Percentiles rank a stretch among this genome's conserved stretches.
Evolutionary conservation across 2,329 filamentous ascomycete genomes (phyloP).

Genomic region (Botrytis tulipae): DNA sequence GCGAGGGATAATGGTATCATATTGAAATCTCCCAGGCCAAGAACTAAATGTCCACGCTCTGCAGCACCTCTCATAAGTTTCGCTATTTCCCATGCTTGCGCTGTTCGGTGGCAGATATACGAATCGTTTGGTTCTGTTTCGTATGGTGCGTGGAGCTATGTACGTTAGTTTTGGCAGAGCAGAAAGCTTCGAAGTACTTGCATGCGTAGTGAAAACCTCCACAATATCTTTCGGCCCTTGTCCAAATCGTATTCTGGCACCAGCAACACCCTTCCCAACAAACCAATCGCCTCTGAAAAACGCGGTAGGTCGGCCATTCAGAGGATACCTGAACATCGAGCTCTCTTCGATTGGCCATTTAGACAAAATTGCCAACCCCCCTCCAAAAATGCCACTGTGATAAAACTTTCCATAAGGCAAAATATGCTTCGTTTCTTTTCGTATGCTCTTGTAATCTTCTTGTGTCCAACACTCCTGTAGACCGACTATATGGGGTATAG

Average conservation of each 20-base stretch:
- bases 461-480: conserved; percentile 94
- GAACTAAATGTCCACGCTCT: conserved; percentile 76
- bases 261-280: conserved; percentile 90
- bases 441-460: conserved; percentile 77
- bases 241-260: conserved; percentile 73
- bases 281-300: conserved; percentile 97
- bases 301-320: conserved; percentile 89
- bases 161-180: conserved; percentile 42
- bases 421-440: conserved; percentile 66
- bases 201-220: conserved; percentile 92
- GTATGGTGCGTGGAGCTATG: conserved; percentile 77
- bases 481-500: conserved; percentile 80
- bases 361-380: conserved; percentile 83
- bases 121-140: conserved; percentile 75
- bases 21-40: conserved; percentile 93
- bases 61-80: conserved; percentile 82
- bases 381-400: conserved; percentile 82
- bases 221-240: conserved; percentile 62
- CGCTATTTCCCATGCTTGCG: conserved; percentile 92
- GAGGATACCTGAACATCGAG: conserved; percentile 80
- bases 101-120: conserved; percentile 85
- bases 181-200: conserved; percentile 41
- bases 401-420: conserved; percentile 95
- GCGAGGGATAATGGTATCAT: conserved; percentile 87
- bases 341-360: conserved; percentile 91